Evolutionary conservation across 495 filamentous ascomycete species (phyloP), one percentile per base, ranked within the genome.

Genomic region (Penicillium dipodomyicola): DNA sequence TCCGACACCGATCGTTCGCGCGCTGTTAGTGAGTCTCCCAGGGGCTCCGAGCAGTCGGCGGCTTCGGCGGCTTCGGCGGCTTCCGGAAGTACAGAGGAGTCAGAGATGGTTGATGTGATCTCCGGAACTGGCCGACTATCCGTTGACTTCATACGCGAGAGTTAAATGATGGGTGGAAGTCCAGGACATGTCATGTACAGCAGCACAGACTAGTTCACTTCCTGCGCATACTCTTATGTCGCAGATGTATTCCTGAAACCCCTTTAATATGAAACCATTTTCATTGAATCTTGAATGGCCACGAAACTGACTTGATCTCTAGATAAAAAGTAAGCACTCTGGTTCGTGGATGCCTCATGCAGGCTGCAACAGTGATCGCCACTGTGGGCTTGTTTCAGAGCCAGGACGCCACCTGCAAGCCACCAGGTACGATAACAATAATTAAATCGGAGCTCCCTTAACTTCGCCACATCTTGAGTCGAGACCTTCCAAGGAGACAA

Each of bases 331-430:
- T 42, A n/a, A 33, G n/a, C 27, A 22, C 29, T 45, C 5, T 30
- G 49, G n/a, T 27, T 42, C 25, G 50, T 22, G 19, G 42, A 54
- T 54, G 22, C 12, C 44, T 29, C 25, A 17, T 17, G 42, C 42
- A 15, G 33, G 14, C 14, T 39, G 22, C 43, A 45, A n/a, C 43
- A 54, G 43, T 47, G 42, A 39, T 54, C 32, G 37, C 19, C 52
- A 27, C 41, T 54, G 42, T 42, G 33, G 45, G 20, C 33, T 43
- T 54, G 52, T 54, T 54, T 54, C 52, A 54, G 42, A 54, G 17
- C 7, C 12, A n/a, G 42, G 22, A 35, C 52, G 52, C 52, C 42
- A 54, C 23, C 52, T 54, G 52, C 52, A 47, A 54, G 52, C 42
- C 52, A 54, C 52, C 42, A 54, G 52, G 52, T 7, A 54, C 52